These are phyloP conservation scores for Lachnellula willkommii DNA, from an alignment of 2,329 filamentous ascomycete species.

Conservation along the genomic window DNA sequence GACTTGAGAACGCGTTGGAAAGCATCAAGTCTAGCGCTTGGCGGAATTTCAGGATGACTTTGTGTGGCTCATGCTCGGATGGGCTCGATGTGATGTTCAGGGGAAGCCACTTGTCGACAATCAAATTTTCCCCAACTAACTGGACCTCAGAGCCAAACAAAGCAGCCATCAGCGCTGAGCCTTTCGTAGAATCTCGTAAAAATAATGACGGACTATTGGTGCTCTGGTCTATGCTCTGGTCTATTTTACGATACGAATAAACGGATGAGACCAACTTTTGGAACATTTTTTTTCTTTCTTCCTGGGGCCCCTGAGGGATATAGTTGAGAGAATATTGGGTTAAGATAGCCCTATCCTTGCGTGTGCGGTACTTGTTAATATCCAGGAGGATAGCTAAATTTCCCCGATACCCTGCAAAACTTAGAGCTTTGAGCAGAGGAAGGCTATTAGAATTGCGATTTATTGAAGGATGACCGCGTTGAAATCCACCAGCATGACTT, in stretches of 20 bases:
- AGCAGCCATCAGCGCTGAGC: slow-evolving; percentile 5
- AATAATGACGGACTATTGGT: background rate
- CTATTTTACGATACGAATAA: background rate
- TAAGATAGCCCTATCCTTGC: background rate
- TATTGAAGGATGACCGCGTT: slow-evolving; percentile 32
- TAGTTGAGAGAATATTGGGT: slow-evolving; percentile 2
- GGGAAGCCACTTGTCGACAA: background rate
- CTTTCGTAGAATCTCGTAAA: slow-evolving; percentile 4
- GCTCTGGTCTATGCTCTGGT: background rate
- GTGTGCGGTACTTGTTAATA: background rate
- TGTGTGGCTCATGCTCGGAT: background rate
- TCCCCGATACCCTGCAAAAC: slow-evolving; percentile 40
- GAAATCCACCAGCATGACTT: background rate
- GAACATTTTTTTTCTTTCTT: background rate
- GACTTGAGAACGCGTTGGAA: background rate
- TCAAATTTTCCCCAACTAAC: background rate
- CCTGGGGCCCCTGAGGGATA: background rate
- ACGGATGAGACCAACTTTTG: background rate
- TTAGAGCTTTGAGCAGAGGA: slow-evolving; percentile 42
- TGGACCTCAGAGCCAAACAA: slow-evolving; percentile 1
- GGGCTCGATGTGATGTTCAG: background rate
- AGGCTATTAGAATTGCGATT: slow-evolving; percentile 42
- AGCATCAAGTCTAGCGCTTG: background rate
- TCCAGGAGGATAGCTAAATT: slow-evolving; percentile 34
- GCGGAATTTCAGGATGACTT: background rate